Percentiles rank a stretch among this genome's conserved stretches.
Evolutionary conservation across 306 rosid genomes (phyloP).

Genomic region (Coriaria nepalensis): DNA sequence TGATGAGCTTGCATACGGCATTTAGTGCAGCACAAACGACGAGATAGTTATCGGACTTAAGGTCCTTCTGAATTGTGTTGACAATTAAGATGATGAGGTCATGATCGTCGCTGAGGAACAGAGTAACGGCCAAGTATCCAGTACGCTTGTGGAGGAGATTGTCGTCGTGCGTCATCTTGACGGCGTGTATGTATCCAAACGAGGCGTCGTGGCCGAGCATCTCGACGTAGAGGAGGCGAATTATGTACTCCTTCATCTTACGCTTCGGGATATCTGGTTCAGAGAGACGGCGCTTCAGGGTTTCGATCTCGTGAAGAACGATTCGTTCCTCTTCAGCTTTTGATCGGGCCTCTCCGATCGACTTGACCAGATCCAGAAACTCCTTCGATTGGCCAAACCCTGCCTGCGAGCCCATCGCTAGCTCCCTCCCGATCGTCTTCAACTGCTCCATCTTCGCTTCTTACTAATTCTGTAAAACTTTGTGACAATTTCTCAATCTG

Average conservation of each 20-base stretch:
- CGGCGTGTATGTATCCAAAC: constrained; percentile 90
- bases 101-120: constrained; percentile 68
- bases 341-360: constrained; percentile 96
- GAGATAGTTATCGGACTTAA: constrained; percentile 68
- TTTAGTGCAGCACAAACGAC: constrained; percentile 80
- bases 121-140: constrained; percentile 88
- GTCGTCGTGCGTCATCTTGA: constrained; percentile 91
- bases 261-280: constrained; percentile 86
- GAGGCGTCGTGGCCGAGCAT: constrained; percentile 96
- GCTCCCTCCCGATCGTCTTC: constrained; percentile 84
- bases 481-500: background rate
- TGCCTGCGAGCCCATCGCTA: constrained; percentile 97
- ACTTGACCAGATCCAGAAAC: constrained; percentile 75
- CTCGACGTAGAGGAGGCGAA: constrained; percentile 77
- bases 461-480: background rate
- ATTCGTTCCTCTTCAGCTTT: constrained; percentile 93
- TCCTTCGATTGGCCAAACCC: constrained; percentile 93
- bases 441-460: constrained; percentile 56
- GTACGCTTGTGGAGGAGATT: constrained; percentile 61
- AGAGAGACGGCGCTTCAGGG: constrained; percentile 67
- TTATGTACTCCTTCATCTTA: constrained; percentile 90
- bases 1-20: constrained; percentile 69
- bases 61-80: constrained; percentile 92
- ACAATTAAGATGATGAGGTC: constrained; percentile 87
- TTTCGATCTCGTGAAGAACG: constrained; percentile 79